Conservation (phyloP, 345 rosid genomes). For the Dimocarpus longan region DNA sequence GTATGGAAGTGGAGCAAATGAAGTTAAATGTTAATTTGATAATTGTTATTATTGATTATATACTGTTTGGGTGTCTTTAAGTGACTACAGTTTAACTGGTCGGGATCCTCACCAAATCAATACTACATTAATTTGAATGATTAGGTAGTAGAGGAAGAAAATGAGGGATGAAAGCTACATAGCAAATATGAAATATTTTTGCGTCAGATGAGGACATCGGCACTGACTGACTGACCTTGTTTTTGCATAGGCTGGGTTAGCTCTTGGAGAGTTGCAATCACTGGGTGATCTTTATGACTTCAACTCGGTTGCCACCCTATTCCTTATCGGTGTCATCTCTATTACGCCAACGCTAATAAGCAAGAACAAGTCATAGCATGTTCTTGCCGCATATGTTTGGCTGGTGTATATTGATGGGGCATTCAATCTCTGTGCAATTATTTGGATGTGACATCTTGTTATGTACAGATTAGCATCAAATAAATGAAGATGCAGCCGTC, state of each 20-base stretch:
- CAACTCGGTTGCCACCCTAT: conserved; percentile 77
- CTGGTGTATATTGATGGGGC: conserved; percentile 20
- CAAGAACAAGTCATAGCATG: conserved; percentile 45
- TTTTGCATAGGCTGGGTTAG: conserved; percentile 76
- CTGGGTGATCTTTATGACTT: conserved; percentile 85
- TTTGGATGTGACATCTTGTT: neutral
- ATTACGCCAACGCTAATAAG: conserved; percentile 74
- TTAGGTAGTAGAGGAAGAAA: neutral
- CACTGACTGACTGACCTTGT: conserved; percentile 2
- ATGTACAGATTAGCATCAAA: conserved; percentile 37
- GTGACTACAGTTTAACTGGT: neutral
- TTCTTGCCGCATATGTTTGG: conserved; percentile 10
- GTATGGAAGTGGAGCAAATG: neutral
- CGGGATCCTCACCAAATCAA: too few relatives aligned
- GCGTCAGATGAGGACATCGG: neutral
- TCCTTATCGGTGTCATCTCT: conserved; percentile 73
- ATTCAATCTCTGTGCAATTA: neutral
- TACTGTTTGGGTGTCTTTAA: neutral
- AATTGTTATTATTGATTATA: neutral
- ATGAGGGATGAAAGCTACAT: neutral
- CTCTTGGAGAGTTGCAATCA: conserved; percentile 84
- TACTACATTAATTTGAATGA: neutral
- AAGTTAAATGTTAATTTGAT: neutral
- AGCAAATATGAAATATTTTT: neutral
- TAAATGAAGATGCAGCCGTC: conserved; percentile 24